Evolutionary conservation across 805 yeast genomes (phyloP), one percentile per base, ranked within the genome.

Genomic region (Candida adriatica): DNA sequence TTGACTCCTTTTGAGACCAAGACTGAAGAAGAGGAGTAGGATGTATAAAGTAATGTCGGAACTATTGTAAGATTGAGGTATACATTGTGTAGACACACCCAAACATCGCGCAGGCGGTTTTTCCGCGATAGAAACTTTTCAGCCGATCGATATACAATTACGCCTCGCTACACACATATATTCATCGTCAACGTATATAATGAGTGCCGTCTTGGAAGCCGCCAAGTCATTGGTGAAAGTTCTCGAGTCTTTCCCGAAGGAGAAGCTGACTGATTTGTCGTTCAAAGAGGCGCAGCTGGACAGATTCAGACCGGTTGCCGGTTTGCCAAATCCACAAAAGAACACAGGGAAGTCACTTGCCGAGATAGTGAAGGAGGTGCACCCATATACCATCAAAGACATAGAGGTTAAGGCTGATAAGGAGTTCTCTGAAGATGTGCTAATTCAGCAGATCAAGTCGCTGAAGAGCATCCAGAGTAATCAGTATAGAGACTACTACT

Each of bases 1-100:
- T 71, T 90, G 48, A 64, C 70, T 26, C 78, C 78, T 26, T 90
- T 90, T 54, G 94, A 79, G 55, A 55, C 80, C 33, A 84, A 78
- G 64, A 61, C 66, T 29, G 53, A 44, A 33, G 78, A 70, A 19
- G 55, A 51, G 8, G 54, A 51, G 46, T 48, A 48, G 35, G 5
- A 5, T 17, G 5, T 23, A 23, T 16, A n/a, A n/a, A n/a, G n/a
- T n/a, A n/a, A n/a, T n/a, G n/a, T n/a, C n/a, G n/a, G n/a, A n/a
- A n/a, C n/a, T n/a, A n/a, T n/a, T n/a, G n/a, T n/a, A n/a, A n/a
- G n/a, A n/a, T n/a, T n/a, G n/a, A n/a, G n/a, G n/a, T n/a, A n/a
- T n/a, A n/a, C n/a, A n/a, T n/a, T n/a, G n/a, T n/a, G n/a, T n/a
- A n/a, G n/a, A n/a, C n/a, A n/a, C n/a, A n/a, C n/a, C n/a, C n/a